Conservation (phyloP, 1,139 yeast species). For the Magnusiomyces ingens region DNA sequence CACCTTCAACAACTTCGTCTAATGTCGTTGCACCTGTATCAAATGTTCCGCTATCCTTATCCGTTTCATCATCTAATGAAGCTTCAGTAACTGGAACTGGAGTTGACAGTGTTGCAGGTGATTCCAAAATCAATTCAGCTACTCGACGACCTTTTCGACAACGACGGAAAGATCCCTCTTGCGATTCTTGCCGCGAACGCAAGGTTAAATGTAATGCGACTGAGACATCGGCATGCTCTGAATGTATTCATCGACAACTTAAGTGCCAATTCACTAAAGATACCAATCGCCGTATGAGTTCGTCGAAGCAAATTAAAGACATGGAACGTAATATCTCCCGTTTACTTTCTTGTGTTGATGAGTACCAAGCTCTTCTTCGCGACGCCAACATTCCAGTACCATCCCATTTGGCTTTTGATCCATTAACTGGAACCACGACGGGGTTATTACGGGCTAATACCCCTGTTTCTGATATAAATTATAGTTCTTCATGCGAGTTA, state of each 20-base stretch:
- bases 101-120: background rate
- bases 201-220: slow-evolving; percentile 32
- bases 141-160: slow-evolving; percentile 26
- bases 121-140: background rate
- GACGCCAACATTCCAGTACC: slow-evolving; percentile 21
- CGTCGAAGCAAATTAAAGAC: slow-evolving; percentile 22
- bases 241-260: slow-evolving; percentile 27
- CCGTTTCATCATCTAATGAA: background rate
- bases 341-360: slow-evolving; percentile 15
- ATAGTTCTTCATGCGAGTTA: background rate
- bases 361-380: slow-evolving; percentile 17
- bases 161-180: slow-evolving; percentile 30
- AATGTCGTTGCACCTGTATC: background rate
- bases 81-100: background rate
- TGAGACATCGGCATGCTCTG: slow-evolving; percentile 28
- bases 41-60: background rate
- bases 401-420: slow-evolving; percentile 18
- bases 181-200: slow-evolving; percentile 32
- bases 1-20: background rate
- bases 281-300: slow-evolving; percentile 25
- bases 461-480: background rate
- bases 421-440: slow-evolving; percentile 7
- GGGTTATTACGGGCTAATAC: background rate
- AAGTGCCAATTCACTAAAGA: slow-evolving; percentile 30
- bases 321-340: slow-evolving; percentile 19